Evolutionary conservation across 306 rosid genomes (phyloP).

Genomic region (Castanea sativa): DNA sequence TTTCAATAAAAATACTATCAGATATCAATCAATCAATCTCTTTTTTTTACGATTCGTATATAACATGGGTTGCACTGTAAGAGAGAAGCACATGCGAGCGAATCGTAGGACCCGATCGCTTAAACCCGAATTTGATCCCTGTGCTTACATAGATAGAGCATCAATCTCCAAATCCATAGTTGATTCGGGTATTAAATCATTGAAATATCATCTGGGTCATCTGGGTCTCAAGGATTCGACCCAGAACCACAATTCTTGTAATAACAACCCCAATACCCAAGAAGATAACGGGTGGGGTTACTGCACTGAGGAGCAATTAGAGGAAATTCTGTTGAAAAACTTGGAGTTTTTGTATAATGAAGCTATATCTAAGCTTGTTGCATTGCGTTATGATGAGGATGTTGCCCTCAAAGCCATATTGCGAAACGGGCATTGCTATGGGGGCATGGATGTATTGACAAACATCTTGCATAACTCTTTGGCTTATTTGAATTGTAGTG

Average conservation of each 20-base stretch:
- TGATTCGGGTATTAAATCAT: slow-evolving; percentile 67
- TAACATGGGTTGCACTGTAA: slow-evolving; percentile 76
- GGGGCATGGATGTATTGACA: slow-evolving; percentile 74
- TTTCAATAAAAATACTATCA: not conserved
- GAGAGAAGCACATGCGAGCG: slow-evolving; percentile 80
- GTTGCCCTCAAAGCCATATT: slow-evolving; percentile 63
- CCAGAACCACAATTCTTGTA: slow-evolving; percentile 28
- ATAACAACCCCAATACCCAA: slow-evolving; percentile 16
- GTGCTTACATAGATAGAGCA: slow-evolving; percentile 40
- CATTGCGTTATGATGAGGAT: slow-evolving; percentile 75
- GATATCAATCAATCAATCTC: not conserved
- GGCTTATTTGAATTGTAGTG: slow-evolving; percentile 56
- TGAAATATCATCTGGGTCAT: slow-evolving; percentile 41
- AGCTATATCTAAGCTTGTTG: slow-evolving; percentile 77
- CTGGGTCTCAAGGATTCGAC: slow-evolving; percentile 30
- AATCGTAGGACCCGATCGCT: slow-evolving; percentile 64
- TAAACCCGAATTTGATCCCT: slow-evolving; percentile 50
- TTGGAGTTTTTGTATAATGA: slow-evolving; percentile 61
- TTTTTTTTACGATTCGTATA: not conserved
- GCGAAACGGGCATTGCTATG: slow-evolving; percentile 82
- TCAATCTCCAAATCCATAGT: slow-evolving; percentile 66
- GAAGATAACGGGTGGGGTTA: slow-evolving; percentile 85
- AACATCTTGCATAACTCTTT: slow-evolving; percentile 76
- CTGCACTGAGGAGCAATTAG: slow-evolving; percentile 93
- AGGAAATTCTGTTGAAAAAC: slow-evolving; percentile 72